Evolutionary conservation across 129 eudicot species (phyloP).

Genomic region (Artemisia annua): DNA sequence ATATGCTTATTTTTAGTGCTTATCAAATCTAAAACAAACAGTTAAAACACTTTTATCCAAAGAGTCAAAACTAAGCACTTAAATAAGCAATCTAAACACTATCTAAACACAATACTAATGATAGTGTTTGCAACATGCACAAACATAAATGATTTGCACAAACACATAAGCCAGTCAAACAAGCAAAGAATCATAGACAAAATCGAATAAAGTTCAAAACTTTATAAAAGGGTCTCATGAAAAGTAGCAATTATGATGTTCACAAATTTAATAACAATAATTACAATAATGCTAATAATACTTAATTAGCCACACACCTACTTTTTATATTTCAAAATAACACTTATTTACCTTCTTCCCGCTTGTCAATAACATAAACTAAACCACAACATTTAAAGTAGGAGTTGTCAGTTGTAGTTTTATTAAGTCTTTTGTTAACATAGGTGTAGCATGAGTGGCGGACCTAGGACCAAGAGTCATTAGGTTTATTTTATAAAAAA

Average conservation of each 20-base stretch:
- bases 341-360: slow-evolving; percentile 40
- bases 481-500: too few species aligned
- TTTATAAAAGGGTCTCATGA: slow-evolving; percentile 23
- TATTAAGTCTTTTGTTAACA: too few species aligned
- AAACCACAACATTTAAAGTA: not conserved
- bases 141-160: slow-evolving; percentile 23
- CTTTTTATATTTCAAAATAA: slow-evolving; percentile 45
- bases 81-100: too few species aligned
- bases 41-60: too few species aligned
- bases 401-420: too few species aligned
- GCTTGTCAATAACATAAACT: slow-evolving; percentile 17
- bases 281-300: not conserved
- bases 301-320: slow-evolving; percentile 30
- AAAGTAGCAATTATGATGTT: slow-evolving; percentile 42
- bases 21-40: too few species aligned
- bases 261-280: slow-evolving; percentile 19
- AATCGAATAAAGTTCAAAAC: slow-evolving; percentile 26
- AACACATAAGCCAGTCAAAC: slow-evolving; percentile 30
- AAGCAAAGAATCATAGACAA: slow-evolving; percentile 40
- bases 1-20: slow-evolving; percentile 12
- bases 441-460: too few species aligned
- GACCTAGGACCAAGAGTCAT: too few species aligned
- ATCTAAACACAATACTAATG: too few species aligned
- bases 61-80: too few species aligned
- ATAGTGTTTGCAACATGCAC: not conserved